Evolutionary conservation across 2,329 filamentous ascomycete genomes (phyloP), one percentile per base, ranked within the genome.

Genomic region (Byssoonygena ceratinophila): DNA sequence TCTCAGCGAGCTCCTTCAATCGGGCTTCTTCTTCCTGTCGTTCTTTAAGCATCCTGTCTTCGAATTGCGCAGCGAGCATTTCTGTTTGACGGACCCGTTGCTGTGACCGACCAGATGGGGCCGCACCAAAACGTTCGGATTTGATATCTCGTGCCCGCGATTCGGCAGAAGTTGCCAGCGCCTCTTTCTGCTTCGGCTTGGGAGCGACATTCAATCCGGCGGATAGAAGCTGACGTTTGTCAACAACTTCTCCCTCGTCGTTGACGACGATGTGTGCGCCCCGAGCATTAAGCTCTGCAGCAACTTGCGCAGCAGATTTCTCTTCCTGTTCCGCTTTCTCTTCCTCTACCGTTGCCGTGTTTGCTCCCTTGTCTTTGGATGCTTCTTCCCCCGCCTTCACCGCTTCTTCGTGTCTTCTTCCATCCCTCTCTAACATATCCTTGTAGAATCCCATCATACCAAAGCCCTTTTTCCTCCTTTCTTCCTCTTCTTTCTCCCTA

Each of bases 161-260:
- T 9, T 49, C 41, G n/a, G 41, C 25, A 8, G 29, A 37, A 11
- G 41, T n/a, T 1, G 59, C n/a, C 8, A 46, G 57, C 52, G 57
- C 54, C 4, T 57, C 58, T 45, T 52, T 52, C 32, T 61, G 44
- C 59, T 78, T 79, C 3, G 74, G 73, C 55, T 79, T 80, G 2
- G 74, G 70, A 1, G 75, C 75, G 34, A 83, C 73, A 59, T 84
- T 84, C 46, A 84, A 65, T 18, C 81, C 81, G 2, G 80, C 81
- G 27, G 72, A 71, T 7, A 84, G 72, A 1, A 84, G 66, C 59
- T 83, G 79, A 5, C 80, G 72, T 64, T 82, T 83, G 59, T 84
- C 81, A 27, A 79, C 76, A 7, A 84, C 74, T 57, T 82, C 75
- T 2, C 81, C 81, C 39, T 84, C 81, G 34, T 84, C 81, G 57